These are phyloP conservation scores for Adansonia digitata DNA, from an alignment of 345 rosid genomes.

Conservation along the genomic window DNA sequence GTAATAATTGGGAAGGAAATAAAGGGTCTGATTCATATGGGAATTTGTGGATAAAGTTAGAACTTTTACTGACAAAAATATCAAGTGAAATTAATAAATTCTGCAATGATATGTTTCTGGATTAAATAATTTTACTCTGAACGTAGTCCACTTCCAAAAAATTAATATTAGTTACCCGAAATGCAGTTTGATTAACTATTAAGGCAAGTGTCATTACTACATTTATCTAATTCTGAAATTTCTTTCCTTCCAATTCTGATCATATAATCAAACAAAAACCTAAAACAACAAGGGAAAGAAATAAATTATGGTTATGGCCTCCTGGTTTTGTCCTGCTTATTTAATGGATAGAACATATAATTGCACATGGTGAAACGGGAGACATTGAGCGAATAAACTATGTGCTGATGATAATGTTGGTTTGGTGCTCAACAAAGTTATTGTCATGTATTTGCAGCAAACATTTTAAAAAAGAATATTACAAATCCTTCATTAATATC, in stretches of 20 bases:
- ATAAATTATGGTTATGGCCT: neutral
- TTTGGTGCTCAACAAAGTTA: neutral
- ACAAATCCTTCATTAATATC: neutral
- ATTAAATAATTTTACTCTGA: neutral
- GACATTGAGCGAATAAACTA: neutral
- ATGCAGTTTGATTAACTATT: neutral
- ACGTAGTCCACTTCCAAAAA: neutral
- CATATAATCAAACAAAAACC: neutral
- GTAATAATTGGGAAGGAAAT: neutral
- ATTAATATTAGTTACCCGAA: neutral
- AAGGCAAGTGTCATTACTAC: neutral
- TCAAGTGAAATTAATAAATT: constrained; percentile 8
- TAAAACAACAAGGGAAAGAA: neutral
- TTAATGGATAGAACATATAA: neutral
- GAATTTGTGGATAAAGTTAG: constrained; percentile 10
- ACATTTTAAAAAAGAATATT: neutral
- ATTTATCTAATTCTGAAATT: neutral
- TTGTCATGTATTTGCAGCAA: neutral
- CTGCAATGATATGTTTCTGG: neutral
- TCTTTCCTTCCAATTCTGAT: neutral
- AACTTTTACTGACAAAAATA: constrained; percentile 4
- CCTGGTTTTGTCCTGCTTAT: neutral
- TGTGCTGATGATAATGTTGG: neutral
- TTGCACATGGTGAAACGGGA: neutral
- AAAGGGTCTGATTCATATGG: no score